Conservation (phyloP, 1,284 basidiomycete species). For the Volvariella surrecta region DNA sequence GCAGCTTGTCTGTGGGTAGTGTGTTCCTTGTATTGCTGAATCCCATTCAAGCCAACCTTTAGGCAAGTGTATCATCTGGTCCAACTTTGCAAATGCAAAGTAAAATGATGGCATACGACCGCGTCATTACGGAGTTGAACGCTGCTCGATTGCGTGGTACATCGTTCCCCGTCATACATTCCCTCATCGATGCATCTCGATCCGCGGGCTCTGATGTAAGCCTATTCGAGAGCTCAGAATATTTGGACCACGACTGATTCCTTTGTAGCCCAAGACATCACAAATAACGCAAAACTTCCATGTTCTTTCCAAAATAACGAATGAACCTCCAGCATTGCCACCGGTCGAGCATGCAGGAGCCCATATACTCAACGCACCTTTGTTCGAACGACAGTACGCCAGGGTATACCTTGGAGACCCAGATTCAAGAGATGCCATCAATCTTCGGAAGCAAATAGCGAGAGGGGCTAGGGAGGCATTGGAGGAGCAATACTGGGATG, state of each 20-base stretch:
- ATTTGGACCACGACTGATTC: background rate
- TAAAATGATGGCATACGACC: constrained; percentile 94
- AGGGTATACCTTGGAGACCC: constrained; percentile 64
- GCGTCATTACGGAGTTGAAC: constrained; percentile 70
- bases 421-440: constrained; percentile 54
- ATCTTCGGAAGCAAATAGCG: constrained; percentile 63
- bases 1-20: constrained; percentile 38
- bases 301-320: constrained; percentile 62
- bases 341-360: constrained; percentile 69
- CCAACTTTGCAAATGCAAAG: constrained; percentile 75
- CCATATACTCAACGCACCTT: constrained; percentile 67
- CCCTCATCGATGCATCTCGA: constrained; percentile 56
- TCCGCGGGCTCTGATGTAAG: constrained; percentile 49
- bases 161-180: constrained; percentile 69
- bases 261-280: constrained; percentile 32
- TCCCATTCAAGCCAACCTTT: constrained; percentile 4
- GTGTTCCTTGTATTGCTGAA: constrained; percentile 1
- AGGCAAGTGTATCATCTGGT: constrained; percentile 46
- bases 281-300: constrained; percentile 67
- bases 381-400: constrained; percentile 68
- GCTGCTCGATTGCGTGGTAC: constrained; percentile 60
- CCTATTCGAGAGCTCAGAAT: constrained; percentile 6
- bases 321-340: constrained; percentile 58
- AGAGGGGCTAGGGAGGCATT: constrained; percentile 67
- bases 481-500: constrained; percentile 81